Percentiles rank a stretch among this genome's conserved stretches.
Evolutionary conservation across 1,139 yeast genomes (phyloP).

Genomic region (Meyerozyma smithsonii): DNA sequence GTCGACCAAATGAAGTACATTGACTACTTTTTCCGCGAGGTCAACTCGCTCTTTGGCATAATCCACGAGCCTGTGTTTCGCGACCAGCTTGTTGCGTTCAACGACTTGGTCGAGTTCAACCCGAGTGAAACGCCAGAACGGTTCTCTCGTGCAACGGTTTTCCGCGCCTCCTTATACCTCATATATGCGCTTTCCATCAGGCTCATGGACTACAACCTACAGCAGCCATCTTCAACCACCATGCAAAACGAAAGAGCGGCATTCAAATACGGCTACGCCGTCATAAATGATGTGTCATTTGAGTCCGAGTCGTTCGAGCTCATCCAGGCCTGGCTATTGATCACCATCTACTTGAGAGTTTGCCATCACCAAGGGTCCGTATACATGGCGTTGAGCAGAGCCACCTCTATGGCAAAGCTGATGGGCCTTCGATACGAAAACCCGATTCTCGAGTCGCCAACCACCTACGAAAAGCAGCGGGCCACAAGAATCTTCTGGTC

Average conservation of each 20-base stretch:
- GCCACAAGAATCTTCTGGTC: constrained; percentile 55
- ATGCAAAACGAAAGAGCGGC: constrained; percentile 46
- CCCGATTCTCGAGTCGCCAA: constrained; percentile 18
- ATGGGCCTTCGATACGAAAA: constrained; percentile 46
- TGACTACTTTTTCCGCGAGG: constrained; percentile 42
- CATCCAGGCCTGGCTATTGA: constrained; percentile 60
- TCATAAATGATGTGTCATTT: constrained; percentile 47
- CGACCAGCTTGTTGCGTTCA: constrained; percentile 45
- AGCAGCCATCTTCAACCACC: constrained; percentile 25
- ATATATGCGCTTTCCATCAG: constrained; percentile 51
- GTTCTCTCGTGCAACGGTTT: constrained; percentile 37
- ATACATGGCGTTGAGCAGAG: constrained; percentile 50
- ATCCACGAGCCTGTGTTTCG: constrained; percentile 52
- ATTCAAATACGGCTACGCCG: constrained; percentile 47
- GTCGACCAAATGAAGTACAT: constrained; percentile 17
- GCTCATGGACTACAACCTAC: constrained; percentile 43
- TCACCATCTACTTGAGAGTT: constrained; percentile 49
- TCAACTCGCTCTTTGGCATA: constrained; percentile 53
- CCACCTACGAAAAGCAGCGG: constrained; percentile 46
- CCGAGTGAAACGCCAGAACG: constrained; percentile 5
- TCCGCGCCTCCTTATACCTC: constrained; percentile 48
- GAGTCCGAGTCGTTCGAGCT: constrained; percentile 69
- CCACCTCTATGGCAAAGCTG: constrained; percentile 49
- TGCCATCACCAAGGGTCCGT: constrained; percentile 56
- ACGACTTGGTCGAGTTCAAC: constrained; percentile 11